Percentiles rank a stretch among this genome's conserved stretches.
phyloP scores from a whole-genome alignment of 169 alveolate species.

The Cryptosporidium ryanae region DNA sequence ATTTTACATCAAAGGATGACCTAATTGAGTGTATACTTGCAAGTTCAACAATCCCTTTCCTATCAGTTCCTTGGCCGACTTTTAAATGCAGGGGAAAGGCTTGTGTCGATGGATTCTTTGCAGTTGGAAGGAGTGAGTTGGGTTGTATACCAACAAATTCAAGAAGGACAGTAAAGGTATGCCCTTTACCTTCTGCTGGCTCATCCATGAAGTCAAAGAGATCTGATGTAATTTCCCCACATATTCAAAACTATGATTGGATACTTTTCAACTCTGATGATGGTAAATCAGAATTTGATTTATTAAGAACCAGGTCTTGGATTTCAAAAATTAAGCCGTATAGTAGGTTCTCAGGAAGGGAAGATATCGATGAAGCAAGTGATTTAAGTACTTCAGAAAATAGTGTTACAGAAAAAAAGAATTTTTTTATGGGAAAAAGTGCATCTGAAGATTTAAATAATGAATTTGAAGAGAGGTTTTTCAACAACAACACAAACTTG shows the following conservation, averaged over 20 bases:
- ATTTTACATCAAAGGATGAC: conserved; percentile 61
- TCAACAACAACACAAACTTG: conserved; percentile 49
- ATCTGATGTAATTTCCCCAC: conserved; percentile 67
- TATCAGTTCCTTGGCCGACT: conserved; percentile 72
- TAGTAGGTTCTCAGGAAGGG: neutral
- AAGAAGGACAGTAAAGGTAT: conserved; percentile 68
- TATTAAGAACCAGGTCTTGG: conserved; percentile 36
- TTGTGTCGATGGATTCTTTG: conserved; percentile 70
- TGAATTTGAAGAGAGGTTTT: neutral
- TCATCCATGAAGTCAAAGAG: conserved; percentile 59
- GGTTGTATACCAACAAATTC: conserved; percentile 72
- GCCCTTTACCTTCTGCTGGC: conserved; percentile 74
- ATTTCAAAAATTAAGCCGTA: neutral
- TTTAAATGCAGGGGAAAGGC: conserved; percentile 67
- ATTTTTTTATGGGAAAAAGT: neutral
- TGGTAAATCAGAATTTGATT: neutral
- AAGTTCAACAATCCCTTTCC: conserved; percentile 70
- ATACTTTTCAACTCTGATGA: conserved; percentile 25
- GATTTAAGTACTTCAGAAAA: neutral
- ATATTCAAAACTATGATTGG: conserved; percentile 63
- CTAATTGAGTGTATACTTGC: conserved; percentile 65
- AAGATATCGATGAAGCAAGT: neutral
- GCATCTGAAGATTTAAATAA: neutral
- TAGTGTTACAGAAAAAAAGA: neutral
- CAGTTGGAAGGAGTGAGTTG: conserved; percentile 71